Base-by-base conservation (phyloP, 1,139 yeast genomes). In the Scheffersomyces illinoinensis region DNA sequence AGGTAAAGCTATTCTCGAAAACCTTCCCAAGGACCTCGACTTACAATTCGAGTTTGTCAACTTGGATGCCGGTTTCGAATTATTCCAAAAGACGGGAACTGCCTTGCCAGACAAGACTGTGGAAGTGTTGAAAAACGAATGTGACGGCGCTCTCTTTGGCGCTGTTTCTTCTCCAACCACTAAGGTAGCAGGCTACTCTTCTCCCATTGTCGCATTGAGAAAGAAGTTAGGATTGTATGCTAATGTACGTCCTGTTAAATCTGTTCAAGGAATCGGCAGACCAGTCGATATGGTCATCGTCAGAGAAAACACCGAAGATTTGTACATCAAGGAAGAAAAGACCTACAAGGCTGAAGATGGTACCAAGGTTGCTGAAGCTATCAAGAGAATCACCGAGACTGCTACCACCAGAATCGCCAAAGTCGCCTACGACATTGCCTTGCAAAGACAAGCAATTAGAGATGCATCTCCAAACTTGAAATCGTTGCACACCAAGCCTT, bases 221-320 rank as follows among this genome's bases (percentile, higher is more conserved):
- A 95, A 93, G 85, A 91, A 90, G 77, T 73, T 95, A 79, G 98
- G 97, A 8, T 83, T 95, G 60, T 95, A 91, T 73, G 99, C 99
- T 71, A 95, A 95, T 69, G 97, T 95, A 56, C 90, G 99, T 76
- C 99, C 99, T 6, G 98, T 95, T 65, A 93, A 93, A 79, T 89
- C 96, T 54, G 98, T 93, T 51, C 88, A 85, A 56, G 95, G 95
- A 56, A 83, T 86, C 58, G 88, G 88, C 59, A 88, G 93, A 79
- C 95, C 96, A 50, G 97, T 93, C 57, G 99, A 95, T 75, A 89
- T 95, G 91, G 97, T 96, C 54, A 95, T 95, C 74, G 99, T 95
- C 53, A 90, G 99, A 75, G 99, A 95, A 79, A 95, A 95, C 82
- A 95, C 99, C 61, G 99, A 95, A 79, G 99, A 95, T 76, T 84